Conservation (phyloP, 306 rosid species). For the Medicago lupulina region DNA sequence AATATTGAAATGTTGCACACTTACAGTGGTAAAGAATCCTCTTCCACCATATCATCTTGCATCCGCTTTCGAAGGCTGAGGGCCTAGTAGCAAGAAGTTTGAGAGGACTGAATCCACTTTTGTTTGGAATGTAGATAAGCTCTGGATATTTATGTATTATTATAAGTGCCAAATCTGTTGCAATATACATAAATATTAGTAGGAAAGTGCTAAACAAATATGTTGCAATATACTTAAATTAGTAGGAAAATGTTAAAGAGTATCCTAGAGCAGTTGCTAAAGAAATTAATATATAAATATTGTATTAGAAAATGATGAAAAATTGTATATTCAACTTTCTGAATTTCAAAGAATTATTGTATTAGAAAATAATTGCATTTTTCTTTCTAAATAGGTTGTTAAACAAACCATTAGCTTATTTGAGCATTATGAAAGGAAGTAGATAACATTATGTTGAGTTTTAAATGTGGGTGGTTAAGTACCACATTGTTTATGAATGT, state of each 20-base stretch:
- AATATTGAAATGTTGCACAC: neutral
- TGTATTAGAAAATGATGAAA: too few relatives aligned
- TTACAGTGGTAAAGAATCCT: constrained; percentile 29
- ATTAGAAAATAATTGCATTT: too few relatives aligned
- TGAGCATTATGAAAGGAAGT: too few relatives aligned
- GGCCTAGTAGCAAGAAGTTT: constrained; percentile 42
- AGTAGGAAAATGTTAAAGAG: neutral
- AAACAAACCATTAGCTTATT: too few relatives aligned
- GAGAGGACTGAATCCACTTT: constrained; percentile 27
- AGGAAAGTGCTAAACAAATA: constrained; percentile 9
- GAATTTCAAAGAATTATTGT: too few relatives aligned
- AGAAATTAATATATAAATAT: too few relatives aligned
- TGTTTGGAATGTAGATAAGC: neutral
- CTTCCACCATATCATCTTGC: constrained; percentile 24
- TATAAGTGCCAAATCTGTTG: constrained; percentile 46
- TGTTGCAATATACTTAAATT: constrained; percentile 4
- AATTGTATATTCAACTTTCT: too few relatives aligned
- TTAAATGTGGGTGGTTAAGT: too few relatives aligned
- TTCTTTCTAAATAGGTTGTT: too few relatives aligned
- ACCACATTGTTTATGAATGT: too few relatives aligned
- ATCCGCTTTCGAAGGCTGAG: constrained; percentile 41
- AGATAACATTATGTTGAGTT: too few relatives aligned
- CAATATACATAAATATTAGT: neutral
- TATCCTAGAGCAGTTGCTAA: too few relatives aligned
- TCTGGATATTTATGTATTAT: neutral